Base-by-base conservation (phyloP, 2,329 filamentous ascomycete genomes). In the Cryphonectria parasitica region DNA sequence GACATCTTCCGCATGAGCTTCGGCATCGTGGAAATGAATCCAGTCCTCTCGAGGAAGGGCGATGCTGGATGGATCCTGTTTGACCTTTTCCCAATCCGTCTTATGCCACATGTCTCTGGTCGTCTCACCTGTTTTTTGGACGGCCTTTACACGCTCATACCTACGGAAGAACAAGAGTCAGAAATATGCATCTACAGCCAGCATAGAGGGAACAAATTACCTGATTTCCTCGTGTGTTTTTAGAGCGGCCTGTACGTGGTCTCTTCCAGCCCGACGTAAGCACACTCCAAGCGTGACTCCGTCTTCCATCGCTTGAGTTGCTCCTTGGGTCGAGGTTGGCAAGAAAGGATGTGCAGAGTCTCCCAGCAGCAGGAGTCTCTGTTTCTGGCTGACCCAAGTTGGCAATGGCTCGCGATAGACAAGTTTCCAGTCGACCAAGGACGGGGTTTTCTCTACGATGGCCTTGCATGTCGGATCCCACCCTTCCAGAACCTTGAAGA, bases 31-130 rank as follows among this genome's bases (percentile, higher is more conserved):
- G n/a, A 79, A 75, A 68, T 85, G 82, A 25, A 88, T 83, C 86
- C 85, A 88, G 67, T 85, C 83, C 69, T 86, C 83, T 3, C 85
- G 79, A 8, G 83, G 84, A 64, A 87, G 78, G 56, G 82, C 80
- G 65, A 87, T 84, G 52, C 80, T 82, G 70, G 82, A 78, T 0
- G 84, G 84, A 63, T 86, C 81, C 72, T 84, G 77, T 69, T 82
- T 82, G 43, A 85, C 83, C 71, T 82, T 83, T 31, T 76, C 79
- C 84, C 83, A 88, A 74, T 86, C 84, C 5, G 85, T 85, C 76
- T 85, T 87, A 74, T 88, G 86, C 86, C 86, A 88, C 78, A 81
- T 82, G 72, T 87, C 84, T 39, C 84, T 80, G 0, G 85, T 85
- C 7, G 79, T 80, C 74, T 86, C 84, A 4, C 85, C 85, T 0